A percentile compares a stretch with the other conserved stretches of the same genome.
Conservation (phyloP, 495 filamentous ascomycete genomes). For the Pseudoneurospora amorphoporcata region DNA sequence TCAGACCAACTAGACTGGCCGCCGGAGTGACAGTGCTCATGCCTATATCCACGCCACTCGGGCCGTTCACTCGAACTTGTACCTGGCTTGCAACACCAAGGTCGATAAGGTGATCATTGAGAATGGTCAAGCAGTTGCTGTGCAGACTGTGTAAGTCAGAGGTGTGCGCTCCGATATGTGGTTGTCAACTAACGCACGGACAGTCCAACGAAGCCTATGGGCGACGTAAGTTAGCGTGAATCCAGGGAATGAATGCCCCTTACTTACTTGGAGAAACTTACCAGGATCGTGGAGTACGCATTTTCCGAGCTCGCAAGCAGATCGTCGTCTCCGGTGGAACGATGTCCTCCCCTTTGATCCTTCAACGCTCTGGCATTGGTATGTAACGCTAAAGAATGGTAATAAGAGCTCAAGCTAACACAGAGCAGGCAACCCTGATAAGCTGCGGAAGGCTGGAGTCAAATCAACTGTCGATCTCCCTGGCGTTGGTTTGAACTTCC, state of each 20-base stretch:
- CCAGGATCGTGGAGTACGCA: slow-evolving; percentile 21
- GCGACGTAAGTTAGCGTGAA: slow-evolving; percentile 3
- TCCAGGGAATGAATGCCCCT: neutral
- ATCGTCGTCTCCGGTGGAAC: slow-evolving; percentile 72
- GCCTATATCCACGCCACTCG: slow-evolving; percentile 63
- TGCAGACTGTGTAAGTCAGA: slow-evolving; percentile 38
- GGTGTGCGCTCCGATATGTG: neutral
- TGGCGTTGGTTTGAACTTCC: slow-evolving; percentile 74
- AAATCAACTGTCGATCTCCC: slow-evolving; percentile 68
- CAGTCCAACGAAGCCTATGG: slow-evolving; percentile 31
- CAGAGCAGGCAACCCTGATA: slow-evolving; percentile 48
- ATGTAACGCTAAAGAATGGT: neutral
- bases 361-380: slow-evolving; percentile 61
- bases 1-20: slow-evolving; percentile 38
- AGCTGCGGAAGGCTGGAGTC: slow-evolving; percentile 59
- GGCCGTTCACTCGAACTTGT: slow-evolving; percentile 56
- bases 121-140: slow-evolving; percentile 53
- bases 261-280: slow-evolving; percentile 21
- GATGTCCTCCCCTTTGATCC: slow-evolving; percentile 66
- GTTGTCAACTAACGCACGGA: neutral
- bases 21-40: slow-evolving; percentile 66
- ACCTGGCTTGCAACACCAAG: slow-evolving; percentile 70
- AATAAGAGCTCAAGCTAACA: neutral
- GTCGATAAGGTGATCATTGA: slow-evolving; percentile 75
- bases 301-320: slow-evolving; percentile 65